Conservation (phyloP, 2,329 filamentous ascomycete species). For the Fusarium pseudonygamai region DNA sequence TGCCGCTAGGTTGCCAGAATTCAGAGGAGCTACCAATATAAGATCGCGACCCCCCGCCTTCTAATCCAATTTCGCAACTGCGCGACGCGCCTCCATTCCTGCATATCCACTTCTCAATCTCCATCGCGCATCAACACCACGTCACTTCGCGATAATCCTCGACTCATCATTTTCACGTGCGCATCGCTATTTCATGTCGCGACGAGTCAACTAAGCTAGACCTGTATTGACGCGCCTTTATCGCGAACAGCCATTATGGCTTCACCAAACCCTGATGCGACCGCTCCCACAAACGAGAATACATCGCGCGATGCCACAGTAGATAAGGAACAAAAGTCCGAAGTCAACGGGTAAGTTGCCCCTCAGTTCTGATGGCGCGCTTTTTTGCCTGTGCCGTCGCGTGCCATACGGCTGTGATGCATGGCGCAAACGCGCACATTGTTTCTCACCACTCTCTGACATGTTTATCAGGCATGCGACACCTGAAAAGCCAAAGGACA, state of each 20-base stretch:
- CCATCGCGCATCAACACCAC: constrained; percentile 26
- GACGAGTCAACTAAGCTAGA: constrained; percentile 42
- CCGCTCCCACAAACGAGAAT: constrained; percentile 51
- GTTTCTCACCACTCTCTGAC: constrained; percentile 39
- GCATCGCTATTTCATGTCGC: constrained; percentile 51
- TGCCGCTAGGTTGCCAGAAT: constrained; percentile 33
- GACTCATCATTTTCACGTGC: constrained; percentile 1
- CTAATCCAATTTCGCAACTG: constrained; percentile 17
- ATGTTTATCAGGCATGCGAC: constrained; percentile 41
- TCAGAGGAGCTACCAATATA: constrained; percentile 23
- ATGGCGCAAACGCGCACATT: neutral
- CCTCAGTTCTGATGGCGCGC: constrained; percentile 5
- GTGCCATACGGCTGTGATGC: constrained; percentile 10
- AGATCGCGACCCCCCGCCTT: constrained; percentile 30
- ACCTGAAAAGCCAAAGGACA: constrained; percentile 33
- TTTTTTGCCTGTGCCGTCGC: constrained; percentile 19
- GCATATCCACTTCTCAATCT: constrained; percentile 22
- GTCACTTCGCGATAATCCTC: constrained; percentile 3
- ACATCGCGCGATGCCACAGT: constrained; percentile 53
- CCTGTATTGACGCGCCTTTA: constrained; percentile 42
- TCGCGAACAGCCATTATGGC: constrained; percentile 64
- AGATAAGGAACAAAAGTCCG: constrained; percentile 46
- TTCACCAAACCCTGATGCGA: constrained; percentile 56
- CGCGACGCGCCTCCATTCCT: constrained; percentile 40
- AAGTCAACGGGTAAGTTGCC: constrained; percentile 52